Conservation (phyloP, 78 protist genomes). For the Isochrysis galbana region DNA sequence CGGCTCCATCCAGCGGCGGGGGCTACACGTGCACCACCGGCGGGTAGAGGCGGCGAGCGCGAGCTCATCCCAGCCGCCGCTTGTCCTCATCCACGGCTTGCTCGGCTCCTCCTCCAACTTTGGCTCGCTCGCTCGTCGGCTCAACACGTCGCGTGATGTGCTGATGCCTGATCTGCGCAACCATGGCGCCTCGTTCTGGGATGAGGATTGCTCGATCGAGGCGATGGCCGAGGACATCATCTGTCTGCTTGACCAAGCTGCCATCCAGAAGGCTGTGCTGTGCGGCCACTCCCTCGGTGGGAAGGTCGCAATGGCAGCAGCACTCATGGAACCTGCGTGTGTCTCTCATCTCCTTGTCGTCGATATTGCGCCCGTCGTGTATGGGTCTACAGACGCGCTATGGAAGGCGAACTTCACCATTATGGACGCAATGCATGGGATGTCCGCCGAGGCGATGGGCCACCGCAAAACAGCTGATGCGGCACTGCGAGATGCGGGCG, state of each 20-base stretch:
- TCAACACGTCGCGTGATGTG: not conserved
- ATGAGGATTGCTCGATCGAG: not conserved
- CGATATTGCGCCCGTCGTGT: not conserved
- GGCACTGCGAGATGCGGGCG: not conserved
- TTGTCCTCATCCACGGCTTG: not conserved
- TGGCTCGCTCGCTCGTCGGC: not conserved
- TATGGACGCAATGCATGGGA: not conserved
- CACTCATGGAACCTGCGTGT: not conserved
- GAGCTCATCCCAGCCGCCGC: no score
- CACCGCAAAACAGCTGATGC: not conserved
- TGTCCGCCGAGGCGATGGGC: not conserved
- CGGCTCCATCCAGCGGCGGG: no score
- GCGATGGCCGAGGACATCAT: not conserved
- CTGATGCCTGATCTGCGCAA: not conserved
- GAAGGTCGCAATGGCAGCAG: not conserved
- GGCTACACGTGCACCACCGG: no score
- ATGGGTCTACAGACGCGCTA: no score
- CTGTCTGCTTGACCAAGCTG: not conserved
- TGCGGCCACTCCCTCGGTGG: constrained; percentile 6
- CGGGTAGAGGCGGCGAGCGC: no score
- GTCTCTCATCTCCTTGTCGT: not conserved
- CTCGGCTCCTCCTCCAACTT: not conserved
- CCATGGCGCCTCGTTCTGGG: not conserved
- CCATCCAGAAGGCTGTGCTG: not conserved
- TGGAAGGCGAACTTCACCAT: not conserved